Base-by-base conservation (phyloP, 2,329 filamentous ascomycete species). In the Myriosclerotinia curreyana region DNA sequence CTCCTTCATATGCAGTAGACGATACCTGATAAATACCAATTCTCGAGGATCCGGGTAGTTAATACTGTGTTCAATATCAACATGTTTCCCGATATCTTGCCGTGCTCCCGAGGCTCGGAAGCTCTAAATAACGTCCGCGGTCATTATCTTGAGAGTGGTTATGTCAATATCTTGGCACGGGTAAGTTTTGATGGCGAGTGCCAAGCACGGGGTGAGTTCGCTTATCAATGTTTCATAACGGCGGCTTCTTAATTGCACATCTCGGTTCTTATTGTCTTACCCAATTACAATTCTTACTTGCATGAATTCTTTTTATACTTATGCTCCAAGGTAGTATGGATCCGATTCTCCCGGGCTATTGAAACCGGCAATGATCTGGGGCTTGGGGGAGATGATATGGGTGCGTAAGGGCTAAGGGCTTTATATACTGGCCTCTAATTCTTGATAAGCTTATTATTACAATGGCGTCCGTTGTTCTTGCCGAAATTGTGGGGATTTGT, bases 141-240 rank as follows among this genome's bases (percentile, higher is more conserved):
- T 25, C 42, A 48, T 59, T 31, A 12, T 28, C 22, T 31, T 20
- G 53, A 14, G 15, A 17, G 4, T 38, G 44, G 28, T 14, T 25
- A 20, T 20, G 9, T 34, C 42, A 28, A n/a, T 20, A 48, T 25
- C 8, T 25, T 59, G 20, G 14, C 20, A 14, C 42, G 55, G 55
- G 14, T 20, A 25, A 11, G 8, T n/a, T 42, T 31, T 44, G 36
- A 14, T n/a, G 22, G 36, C 3, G 25, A 22, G 8, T 25, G 42
- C 42, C 55, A 59, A 59, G 55, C 38, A 36, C 36, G 31, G 40
- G 40, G 40, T 22, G 42, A 49, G 5, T 12, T 59, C 42, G 42
- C 42, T 48, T 25, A 48, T 59, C 31, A 22, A 17, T 59, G 42
- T 59, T 59, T 48, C 42, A 59, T 48, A n/a, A 59, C 14, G 40